Evolutionary conservation across 768 basidiomycete species (phyloP).

Genomic region (Termitomyces sp.): DNA sequence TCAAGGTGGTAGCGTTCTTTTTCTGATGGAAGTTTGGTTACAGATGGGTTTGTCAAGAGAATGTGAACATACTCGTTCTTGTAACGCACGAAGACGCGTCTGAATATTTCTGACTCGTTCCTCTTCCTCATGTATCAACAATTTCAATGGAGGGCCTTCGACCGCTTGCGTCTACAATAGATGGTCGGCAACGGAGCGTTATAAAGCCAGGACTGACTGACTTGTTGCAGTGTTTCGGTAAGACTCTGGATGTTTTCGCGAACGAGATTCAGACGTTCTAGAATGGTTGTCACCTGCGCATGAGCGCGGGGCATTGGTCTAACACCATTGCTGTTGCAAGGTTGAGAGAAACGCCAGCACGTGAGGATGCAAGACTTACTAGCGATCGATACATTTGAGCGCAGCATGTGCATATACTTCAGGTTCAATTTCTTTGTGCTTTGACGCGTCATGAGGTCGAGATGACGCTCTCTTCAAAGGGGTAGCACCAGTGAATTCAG

Average conservation of each 20-base stretch:
- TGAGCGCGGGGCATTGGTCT: slow-evolving; percentile 52
- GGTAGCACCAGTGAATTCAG: slow-evolving; percentile 67
- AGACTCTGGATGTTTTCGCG: slow-evolving; percentile 36
- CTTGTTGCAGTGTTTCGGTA: slow-evolving; percentile 28
- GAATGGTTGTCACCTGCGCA: slow-evolving; percentile 38
- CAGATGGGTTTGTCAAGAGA: not conserved
- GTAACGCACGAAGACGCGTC: slow-evolving; percentile 32
- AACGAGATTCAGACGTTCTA: slow-evolving; percentile 35
- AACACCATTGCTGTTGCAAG: slow-evolving; percentile 30
- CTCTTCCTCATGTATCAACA: slow-evolving; percentile 39
- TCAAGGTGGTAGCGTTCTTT: slow-evolving; percentile 6
- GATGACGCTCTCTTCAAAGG: slow-evolving; percentile 50
- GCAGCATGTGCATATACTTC: slow-evolving; percentile 77
- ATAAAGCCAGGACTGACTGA: slow-evolving; percentile 12
- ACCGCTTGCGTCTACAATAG: slow-evolving; percentile 19
- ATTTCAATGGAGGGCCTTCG: slow-evolving; percentile 28
- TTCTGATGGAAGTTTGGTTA: slow-evolving; percentile 21
- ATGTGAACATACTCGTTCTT: slow-evolving; percentile 32
- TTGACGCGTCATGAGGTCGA: slow-evolving; percentile 36
- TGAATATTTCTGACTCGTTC: slow-evolving; percentile 35
- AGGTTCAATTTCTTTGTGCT: slow-evolving; percentile 52
- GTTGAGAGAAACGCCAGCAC: slow-evolving; percentile 3
- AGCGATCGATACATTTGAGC: slow-evolving; percentile 71
- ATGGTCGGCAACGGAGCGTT: slow-evolving; percentile 9
- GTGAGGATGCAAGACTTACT: slow-evolving; percentile 42